Evolutionary conservation across 1,284 basidiomycete genomes (phyloP).

Genomic region (Peniophora sp.): DNA sequence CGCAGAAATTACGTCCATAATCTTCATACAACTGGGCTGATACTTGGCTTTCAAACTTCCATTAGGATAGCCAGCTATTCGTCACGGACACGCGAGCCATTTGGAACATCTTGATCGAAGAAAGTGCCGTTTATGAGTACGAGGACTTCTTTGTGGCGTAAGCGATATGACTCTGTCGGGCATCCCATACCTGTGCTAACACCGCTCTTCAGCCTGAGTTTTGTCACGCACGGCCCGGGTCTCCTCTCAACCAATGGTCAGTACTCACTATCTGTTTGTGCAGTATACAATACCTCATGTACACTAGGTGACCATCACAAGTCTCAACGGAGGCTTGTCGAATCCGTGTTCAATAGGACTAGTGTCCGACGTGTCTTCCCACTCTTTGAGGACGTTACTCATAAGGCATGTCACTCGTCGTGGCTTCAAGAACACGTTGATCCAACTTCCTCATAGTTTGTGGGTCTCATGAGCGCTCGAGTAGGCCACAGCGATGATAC

Average conservation of each 20-base stretch:
- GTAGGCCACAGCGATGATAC: neutral
- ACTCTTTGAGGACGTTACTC: constrained; percentile 36
- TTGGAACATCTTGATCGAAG: neutral
- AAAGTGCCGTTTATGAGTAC: neutral
- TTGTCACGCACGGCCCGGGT: neutral
- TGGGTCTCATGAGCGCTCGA: neutral
- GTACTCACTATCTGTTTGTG: neutral
- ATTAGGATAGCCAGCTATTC: neutral
- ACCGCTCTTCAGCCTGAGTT: neutral
- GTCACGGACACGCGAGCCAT: neutral
- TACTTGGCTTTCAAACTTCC: neutral
- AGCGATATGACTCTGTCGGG: too few species aligned
- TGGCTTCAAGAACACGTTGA: neutral
- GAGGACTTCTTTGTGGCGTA: neutral
- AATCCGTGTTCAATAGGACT: constrained; percentile 37
- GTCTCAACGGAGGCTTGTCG: constrained; percentile 40
- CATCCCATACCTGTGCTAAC: neutral
- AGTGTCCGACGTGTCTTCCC: constrained; percentile 39
- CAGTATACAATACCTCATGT: neutral
- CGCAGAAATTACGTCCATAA: too few species aligned
- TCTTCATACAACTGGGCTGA: too few species aligned
- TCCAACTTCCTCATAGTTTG: neutral
- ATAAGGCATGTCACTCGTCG: constrained; percentile 21
- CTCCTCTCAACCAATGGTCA: neutral
- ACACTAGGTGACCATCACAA: constrained; percentile 38